Base-by-base conservation (phyloP, 257 asterid genomes). In the Fraxinus anomala region DNA sequence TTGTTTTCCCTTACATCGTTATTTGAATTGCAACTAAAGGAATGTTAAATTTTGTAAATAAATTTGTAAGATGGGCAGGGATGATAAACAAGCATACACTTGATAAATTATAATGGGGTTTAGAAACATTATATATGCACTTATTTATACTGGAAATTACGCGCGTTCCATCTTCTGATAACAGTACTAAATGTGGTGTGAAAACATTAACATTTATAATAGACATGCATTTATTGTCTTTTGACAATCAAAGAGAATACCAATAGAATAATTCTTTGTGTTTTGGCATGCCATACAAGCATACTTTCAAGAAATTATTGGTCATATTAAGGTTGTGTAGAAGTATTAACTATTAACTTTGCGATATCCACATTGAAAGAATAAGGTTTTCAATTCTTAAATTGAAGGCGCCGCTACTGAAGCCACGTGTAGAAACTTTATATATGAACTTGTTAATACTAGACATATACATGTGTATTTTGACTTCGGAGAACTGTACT, bases 241-340 rank as follows among this genome's bases (percentile, higher is more conserved):
- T 17, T 42, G 33, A 59, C 67, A 3, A 26, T 66, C 47, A 39
- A 82, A 61, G 65, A 67, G 63, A 59, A 30, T 39, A 21, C 28
- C 67, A 19, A 6, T 21, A 1, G 26, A 23, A 59, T 23, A 2
- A 1, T 1, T 11, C 67, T 59, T 59, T 59, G 67, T n/a, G 6
- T 59, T 59, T 23, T 12, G 26, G 30, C 30, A 59, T 59, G 67
- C 67, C 67, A 19, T 21, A 59, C 6, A 13, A 59, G 30, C 67
- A 59, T 9, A 59, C 11, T 8, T 54, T 81, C 28, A 49, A 37
- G 37, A 3, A 59, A 21, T 23, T 59, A 21, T 6, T 1, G 30
- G 67, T 59, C 12, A 74, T 80, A 5, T 44, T 44, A 70, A 34
- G 39, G 5, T 72, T 72, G 37, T 82, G 13, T 24, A 69, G 51